Conservation (phyloP, 768 basidiomycete genomes). For the Sporobolomyces pararoseus region DNA sequence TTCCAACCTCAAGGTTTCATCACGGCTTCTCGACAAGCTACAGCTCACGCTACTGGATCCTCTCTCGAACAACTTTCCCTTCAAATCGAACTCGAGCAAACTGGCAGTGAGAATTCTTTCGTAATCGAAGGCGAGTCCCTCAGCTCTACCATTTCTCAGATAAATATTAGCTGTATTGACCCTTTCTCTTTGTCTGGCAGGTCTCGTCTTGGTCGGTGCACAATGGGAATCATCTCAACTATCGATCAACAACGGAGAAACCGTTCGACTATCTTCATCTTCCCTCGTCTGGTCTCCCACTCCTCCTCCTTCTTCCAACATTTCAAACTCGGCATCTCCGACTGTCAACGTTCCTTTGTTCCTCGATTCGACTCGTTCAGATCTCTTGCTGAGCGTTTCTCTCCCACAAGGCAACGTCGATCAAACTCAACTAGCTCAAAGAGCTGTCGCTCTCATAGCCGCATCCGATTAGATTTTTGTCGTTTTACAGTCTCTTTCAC, state of each 20-base stretch:
- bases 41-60: conserved; percentile 86
- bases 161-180: too few relatives aligned
- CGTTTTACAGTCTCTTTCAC: too few relatives aligned
- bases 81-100: conserved; percentile 73
- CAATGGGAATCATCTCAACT: conserved; percentile 67
- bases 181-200: conserved; percentile 51
- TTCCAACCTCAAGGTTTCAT: conserved; percentile 97
- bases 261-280: conserved; percentile 71
- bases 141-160: too few relatives aligned
- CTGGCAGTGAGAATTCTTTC: conserved; percentile 71
- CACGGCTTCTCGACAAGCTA: conserved; percentile 91
- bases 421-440: conserved; percentile 70
- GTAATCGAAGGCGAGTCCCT: conserved; percentile 74
- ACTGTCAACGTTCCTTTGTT: conserved; percentile 84
- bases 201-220: conserved; percentile 82
- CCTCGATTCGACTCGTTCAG: conserved; percentile 72
- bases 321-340: neutral
- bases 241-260: conserved; percentile 76
- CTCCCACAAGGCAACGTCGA: conserved; percentile 67
- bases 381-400: conserved; percentile 77
- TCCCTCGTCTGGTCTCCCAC: conserved; percentile 81
- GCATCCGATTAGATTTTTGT: conserved; percentile 49
- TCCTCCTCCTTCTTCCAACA: conserved; percentile 47
- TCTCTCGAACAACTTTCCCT: conserved; percentile 83
- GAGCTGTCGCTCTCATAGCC: conserved; percentile 86